Evolutionary conservation across 768 basidiomycete species (phyloP).

Genomic region (Hemileccinum impolitum): DNA sequence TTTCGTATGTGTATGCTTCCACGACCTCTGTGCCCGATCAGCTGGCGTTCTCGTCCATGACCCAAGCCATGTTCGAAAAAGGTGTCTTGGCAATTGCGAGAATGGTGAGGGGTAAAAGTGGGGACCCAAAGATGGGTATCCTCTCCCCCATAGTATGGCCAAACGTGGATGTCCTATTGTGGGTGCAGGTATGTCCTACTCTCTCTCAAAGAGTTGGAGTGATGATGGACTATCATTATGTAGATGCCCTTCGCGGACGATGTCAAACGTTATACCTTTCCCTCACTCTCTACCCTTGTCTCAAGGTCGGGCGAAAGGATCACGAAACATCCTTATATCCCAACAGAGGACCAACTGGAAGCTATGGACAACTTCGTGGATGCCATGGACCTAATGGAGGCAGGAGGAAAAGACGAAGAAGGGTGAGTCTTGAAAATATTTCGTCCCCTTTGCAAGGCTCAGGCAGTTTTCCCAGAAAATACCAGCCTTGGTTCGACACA

Average conservation of each 20-base stretch:
- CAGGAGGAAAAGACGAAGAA: conserved; percentile 71
- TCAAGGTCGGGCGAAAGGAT: conserved; percentile 74
- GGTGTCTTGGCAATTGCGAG: conserved; percentile 75
- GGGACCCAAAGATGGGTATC: conserved; percentile 85
- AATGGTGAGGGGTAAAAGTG: conserved; percentile 70
- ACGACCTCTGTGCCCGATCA: conserved; percentile 63
- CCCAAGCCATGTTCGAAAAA: conserved; percentile 71
- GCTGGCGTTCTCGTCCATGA: conserved; percentile 82
- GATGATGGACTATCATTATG: neutral
- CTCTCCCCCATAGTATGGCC: conserved; percentile 61
- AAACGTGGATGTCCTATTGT: conserved; percentile 76
- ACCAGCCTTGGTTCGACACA: conserved; percentile 73
- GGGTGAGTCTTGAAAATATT: conserved; percentile 46
- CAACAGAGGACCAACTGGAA: conserved; percentile 69
- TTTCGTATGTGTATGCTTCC: conserved; percentile 83
- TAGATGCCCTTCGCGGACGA: conserved; percentile 98
- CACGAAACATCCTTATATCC: conserved; percentile 76
- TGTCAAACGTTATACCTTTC: conserved; percentile 81
- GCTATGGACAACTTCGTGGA: conserved; percentile 90
- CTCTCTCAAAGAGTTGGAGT: neutral
- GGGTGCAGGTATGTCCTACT: conserved; percentile 63
- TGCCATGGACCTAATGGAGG: conserved; percentile 80
- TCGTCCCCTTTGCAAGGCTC: neutral
- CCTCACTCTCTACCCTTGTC: conserved; percentile 69
- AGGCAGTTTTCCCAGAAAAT: conserved; percentile 42